phyloP scores from a whole-genome alignment of 345 rosid genomes.

The Syzygium grande region DNA sequence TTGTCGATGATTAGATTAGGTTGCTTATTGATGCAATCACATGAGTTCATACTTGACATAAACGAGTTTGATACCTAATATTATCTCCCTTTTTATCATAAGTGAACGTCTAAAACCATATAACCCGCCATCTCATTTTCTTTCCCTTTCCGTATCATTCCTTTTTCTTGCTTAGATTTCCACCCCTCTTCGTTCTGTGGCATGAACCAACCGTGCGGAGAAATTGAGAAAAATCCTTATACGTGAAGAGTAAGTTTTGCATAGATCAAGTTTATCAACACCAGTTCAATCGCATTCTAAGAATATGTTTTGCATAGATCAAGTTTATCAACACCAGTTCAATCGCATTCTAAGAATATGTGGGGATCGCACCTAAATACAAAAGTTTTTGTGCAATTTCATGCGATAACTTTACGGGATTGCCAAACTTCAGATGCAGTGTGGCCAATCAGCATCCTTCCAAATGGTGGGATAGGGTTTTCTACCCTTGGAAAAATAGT shows the following conservation, averaged over 20 bases:
- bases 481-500: background rate
- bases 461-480: background rate
- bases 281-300: background rate
- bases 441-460: background rate
- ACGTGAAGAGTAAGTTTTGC: background rate
- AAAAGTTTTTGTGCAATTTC: background rate
- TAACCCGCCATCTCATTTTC: background rate
- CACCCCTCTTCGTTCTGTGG: background rate
- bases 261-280: background rate
- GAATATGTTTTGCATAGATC: background rate
- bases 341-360: background rate
- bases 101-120: background rate
- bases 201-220: background rate
- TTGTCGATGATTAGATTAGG: background rate
- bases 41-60: background rate
- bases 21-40: background rate
- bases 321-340: background rate
- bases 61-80: background rate
- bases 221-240: background rate
- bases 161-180: background rate
- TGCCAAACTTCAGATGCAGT: background rate
- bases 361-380: background rate
- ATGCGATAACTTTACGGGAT: background rate
- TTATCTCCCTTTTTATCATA: background rate
- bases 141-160: background rate